These are phyloP conservation scores for Penicillium aurantiogriseum DNA, from an alignment of 2,329 filamentous ascomycete species.

Conservation along the genomic window DNA sequence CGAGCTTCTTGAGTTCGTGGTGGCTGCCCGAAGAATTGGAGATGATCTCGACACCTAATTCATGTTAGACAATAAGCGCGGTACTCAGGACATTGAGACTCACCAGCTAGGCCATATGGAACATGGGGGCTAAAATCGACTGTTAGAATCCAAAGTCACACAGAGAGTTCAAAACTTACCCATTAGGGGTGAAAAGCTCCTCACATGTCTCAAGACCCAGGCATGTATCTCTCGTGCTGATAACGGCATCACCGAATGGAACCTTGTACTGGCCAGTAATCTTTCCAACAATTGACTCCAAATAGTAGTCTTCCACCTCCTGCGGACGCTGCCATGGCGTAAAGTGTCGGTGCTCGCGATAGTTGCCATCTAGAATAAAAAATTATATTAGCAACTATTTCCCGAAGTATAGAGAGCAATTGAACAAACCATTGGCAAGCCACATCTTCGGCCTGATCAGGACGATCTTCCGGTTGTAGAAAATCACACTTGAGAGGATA, in stretches of 20 bases:
- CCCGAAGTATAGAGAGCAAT: not conserved
- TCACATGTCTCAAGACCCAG: constrained; percentile 67
- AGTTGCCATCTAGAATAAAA: constrained; percentile 57
- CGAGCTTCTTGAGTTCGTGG: constrained; percentile 65
- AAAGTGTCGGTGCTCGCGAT: constrained; percentile 62
- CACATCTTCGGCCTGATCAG: constrained; percentile 70
- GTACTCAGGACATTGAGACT: constrained; percentile 32
- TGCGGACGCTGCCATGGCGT: constrained; percentile 61
- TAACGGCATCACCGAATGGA: constrained; percentile 67
- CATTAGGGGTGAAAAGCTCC: constrained; percentile 61
- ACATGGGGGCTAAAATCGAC: not conserved
- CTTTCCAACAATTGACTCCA: constrained; percentile 59
- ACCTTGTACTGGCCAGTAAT: constrained; percentile 58
- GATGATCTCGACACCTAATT: constrained; percentile 62
- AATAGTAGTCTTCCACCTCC: constrained; percentile 61
- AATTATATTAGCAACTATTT: not conserved
- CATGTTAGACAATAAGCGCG: not conserved
- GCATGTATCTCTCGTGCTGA: constrained; percentile 61
- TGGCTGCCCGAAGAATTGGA: constrained; percentile 70
- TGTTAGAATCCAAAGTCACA: not conserved
- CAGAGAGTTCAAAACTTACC: constrained; percentile 3
- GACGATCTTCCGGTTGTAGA: constrained; percentile 65
- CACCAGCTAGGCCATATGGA: constrained; percentile 54
- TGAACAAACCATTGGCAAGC: constrained; percentile 57
- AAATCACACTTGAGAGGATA: constrained; percentile 48